Base-by-base conservation (phyloP, 108 stramenopile species). In the Stephanodiscus triporus region DNA sequence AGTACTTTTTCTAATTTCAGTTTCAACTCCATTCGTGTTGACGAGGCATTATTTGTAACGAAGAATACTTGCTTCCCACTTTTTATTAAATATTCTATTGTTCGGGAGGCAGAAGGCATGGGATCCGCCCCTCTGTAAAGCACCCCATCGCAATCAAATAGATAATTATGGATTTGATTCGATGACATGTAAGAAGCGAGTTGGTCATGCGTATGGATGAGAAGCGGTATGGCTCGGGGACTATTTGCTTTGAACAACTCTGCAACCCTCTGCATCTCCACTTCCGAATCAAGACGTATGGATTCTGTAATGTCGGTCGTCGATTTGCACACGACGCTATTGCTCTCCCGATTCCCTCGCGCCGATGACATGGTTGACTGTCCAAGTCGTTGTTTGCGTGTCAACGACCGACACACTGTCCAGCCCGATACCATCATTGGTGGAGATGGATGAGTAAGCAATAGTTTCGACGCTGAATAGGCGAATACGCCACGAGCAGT, bases 81-180 rank as follows among this genome's bases (percentile, higher is more conserved):
- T 0, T 62, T 68, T 9, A 81, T 56, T 10, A 93, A 51, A 38
- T 38, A 54, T 71, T 75, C 47, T n/a, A 92, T 70, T 43, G 89
- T 76, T 60, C 86, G 72, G 6, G 83, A 53, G 10, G 91, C 88
- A 20, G 72, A 81, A 22, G 93, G 91, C 60, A 87, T 84, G 23
- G 76, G 72, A 68, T 88, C 84, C 8, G 73, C 67, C 0, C 91
- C 89, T 68, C 92, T 78, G 72, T 92, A 96, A 37, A 96, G 66
- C 3, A 93, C 92, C 23, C 95, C 95, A 54, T 96, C 95, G 67
- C 92, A 93, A 76, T 96, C 95, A 61, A 96, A 91, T 40, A 96
- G 63, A 61, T 91, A 82, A 20, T 85, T 81, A 24, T 89, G 81
- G 23, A 92, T 81, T 40, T 85, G 50, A 24, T 84, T 72, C 6